Evolutionary conservation across 2,329 filamentous ascomycete genomes (phyloP).

Genomic region (Cryphonectria radicalis): DNA sequence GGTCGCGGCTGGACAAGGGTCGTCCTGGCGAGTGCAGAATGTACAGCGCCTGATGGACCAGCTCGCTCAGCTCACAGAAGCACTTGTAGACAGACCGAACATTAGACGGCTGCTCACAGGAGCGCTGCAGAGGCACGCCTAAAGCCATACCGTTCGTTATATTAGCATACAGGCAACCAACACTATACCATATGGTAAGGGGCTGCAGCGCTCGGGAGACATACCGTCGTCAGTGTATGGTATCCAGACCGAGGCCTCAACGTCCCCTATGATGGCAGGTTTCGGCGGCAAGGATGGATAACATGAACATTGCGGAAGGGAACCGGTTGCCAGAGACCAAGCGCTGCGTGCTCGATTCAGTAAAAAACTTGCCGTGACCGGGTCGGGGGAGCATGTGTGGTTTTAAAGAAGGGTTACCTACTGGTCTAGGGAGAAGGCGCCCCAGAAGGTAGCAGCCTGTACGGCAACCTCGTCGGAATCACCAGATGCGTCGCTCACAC

Average conservation of each 20-base stretch:
- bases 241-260: conserved; percentile 64
- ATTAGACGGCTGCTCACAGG: conserved; percentile 66
- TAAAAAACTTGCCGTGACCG: not conserved
- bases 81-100: conserved; percentile 70
- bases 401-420: conserved; percentile 42
- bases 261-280: conserved; percentile 61
- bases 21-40: conserved; percentile 73
- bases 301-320: conserved; percentile 62
- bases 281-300: conserved; percentile 62
- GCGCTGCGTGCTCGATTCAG: conserved; percentile 46
- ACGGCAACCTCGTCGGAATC: conserved; percentile 63
- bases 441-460: conserved; percentile 64
- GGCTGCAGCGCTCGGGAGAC: conserved; percentile 25
- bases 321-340: conserved; percentile 68
- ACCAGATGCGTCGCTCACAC: conserved; percentile 45
- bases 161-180: not conserved
- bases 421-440: conserved; percentile 67
- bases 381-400: not conserved
- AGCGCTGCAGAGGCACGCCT: conserved; percentile 59
- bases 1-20: conserved; percentile 64
- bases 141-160: not conserved
- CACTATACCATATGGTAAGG: not conserved
- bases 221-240: conserved; percentile 63
- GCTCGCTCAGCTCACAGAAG: conserved; percentile 73
- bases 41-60: conserved; percentile 73